These are phyloP conservation scores for Fusarium sp. DNA, from an alignment of 2,329 filamentous ascomycete species.

Conservation along the genomic window DNA sequence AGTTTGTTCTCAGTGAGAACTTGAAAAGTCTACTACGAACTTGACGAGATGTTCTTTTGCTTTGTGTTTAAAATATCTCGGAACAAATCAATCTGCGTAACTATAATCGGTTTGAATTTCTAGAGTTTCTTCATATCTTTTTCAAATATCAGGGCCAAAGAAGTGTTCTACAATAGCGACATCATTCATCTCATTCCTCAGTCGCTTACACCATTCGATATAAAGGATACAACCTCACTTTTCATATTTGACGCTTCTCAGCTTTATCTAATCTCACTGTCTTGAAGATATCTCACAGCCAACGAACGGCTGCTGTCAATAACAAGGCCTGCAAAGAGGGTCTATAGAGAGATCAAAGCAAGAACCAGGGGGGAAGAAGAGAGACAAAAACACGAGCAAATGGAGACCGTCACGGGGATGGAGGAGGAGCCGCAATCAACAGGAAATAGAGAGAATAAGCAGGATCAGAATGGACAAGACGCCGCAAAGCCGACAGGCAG, in stretches of 20 bases:
- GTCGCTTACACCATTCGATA: slow-evolving; percentile 10
- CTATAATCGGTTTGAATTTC: neutral
- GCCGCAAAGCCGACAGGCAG: neutral
- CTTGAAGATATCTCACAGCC: neutral
- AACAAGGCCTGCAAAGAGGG: neutral
- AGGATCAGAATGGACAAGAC: neutral
- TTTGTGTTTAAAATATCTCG: neutral
- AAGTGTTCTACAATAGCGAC: neutral
- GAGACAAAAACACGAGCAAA: neutral
- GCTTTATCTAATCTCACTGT: neutral
- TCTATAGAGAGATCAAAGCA: neutral
- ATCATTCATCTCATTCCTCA: neutral
- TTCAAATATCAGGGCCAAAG: too few species aligned
- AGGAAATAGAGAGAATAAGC: neutral
- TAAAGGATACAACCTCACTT: slow-evolving; percentile 3
- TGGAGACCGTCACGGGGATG: neutral
- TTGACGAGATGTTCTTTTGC: slow-evolving; percentile 8
- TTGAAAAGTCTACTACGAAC: slow-evolving; percentile 27
- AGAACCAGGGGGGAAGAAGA: neutral
- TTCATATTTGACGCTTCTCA: neutral
- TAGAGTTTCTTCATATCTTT: rapidly evolving
- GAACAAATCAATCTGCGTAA: neutral
- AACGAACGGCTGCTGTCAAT: neutral
- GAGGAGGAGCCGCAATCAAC: neutral
- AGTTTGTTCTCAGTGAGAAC: slow-evolving; percentile 22